Base-by-base conservation (phyloP, 768 basidiomycete genomes). In the Suillus bovinus region DNA sequence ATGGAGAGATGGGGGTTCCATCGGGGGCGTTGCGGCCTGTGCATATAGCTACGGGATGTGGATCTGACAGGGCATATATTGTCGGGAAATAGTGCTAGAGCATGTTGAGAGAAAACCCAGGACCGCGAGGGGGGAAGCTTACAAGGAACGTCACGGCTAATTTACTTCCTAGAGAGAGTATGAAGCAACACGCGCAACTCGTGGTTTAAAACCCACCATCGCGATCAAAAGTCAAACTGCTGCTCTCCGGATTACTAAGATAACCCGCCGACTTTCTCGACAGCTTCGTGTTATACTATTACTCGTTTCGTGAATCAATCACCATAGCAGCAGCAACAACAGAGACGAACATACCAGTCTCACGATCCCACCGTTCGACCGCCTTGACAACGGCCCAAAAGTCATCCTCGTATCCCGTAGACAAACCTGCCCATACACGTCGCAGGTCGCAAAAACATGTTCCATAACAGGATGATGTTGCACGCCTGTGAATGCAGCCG, bases 321-420 rank as follows among this genome's bases (percentile, higher is more conserved):
- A n/a, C n/a, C 54, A 59, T 10, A 62, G 22, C 22, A 20, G 58
- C 57, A 60, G 20, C 3, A 36, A 50, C 61, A 22, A 50, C 61
- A 22, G 65, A 53, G 20, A 57, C 33, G 9, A 16, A 87, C 87
- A 61, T 60, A 87, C 87, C 59, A 63, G 79, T 61, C 81, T 82
- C 9, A 90, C 84, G 1, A 88, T 76, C 0, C 89, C 89, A 14
- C 82, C 71, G 20, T 78, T 72, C 3, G 81, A 78, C 39, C 85
- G 73, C 13, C 71, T 71, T 20, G 72, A 72, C 22, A 72, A 66
- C 49, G 86, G 79, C 22, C 87, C 87, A 72, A 91, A 93, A 0
- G 88, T 83, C 88, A 91, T 91, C 14, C 91, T 80, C 17, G 77
- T 75, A 71, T 93, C 91, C 17, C 89, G 84, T 61, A 93, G 82